Conservation (phyloP, 2,329 filamentous ascomycete genomes). For the Parastagonospora nodorum region DNA sequence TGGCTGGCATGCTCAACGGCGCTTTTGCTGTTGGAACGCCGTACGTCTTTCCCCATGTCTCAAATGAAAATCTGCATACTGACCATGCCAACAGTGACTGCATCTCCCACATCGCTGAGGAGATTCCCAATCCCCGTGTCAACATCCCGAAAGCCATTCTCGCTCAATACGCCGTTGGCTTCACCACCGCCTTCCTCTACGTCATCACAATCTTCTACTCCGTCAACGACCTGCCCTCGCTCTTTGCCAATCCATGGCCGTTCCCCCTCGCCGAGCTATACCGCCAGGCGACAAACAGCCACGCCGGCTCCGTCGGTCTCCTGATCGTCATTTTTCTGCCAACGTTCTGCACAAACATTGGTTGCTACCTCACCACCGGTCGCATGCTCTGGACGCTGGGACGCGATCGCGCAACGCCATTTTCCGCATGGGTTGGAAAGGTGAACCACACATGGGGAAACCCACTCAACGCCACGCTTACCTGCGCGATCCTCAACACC, state of each 20-base stretch:
- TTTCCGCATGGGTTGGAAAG: slow-evolving; percentile 52
- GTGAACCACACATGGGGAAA: slow-evolving; percentile 56
- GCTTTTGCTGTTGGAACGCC: slow-evolving; percentile 71
- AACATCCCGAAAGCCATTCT: slow-evolving; percentile 51
- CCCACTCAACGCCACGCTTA: slow-evolving; percentile 62
- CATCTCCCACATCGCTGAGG: slow-evolving; percentile 68
- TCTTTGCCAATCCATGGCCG: slow-evolving; percentile 54
- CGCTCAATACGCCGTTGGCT: slow-evolving; percentile 45
- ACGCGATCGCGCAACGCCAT: slow-evolving; percentile 63
- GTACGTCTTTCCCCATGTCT: slow-evolving; percentile 15
- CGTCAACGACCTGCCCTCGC: slow-evolving; percentile 62
- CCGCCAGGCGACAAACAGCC: slow-evolving; percentile 51
- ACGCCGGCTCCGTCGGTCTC: slow-evolving; percentile 50
- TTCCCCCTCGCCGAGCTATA: slow-evolving; percentile 73
- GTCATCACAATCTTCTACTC: slow-evolving; percentile 58
- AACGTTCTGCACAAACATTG: slow-evolving; percentile 58
- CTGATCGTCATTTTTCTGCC: slow-evolving; percentile 61
- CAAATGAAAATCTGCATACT: neutral
- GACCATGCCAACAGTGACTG: slow-evolving; percentile 56
- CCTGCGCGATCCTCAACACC: slow-evolving; percentile 57
- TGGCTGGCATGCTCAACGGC: slow-evolving; percentile 70
- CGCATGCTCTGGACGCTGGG: slow-evolving; percentile 67
- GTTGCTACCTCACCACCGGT: slow-evolving; percentile 65
- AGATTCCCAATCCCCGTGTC: slow-evolving; percentile 39
- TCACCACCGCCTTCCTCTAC: slow-evolving; percentile 45